Evolutionary conservation across 768 basidiomycete genomes (phyloP).

Genomic region (Paxillus involutus): DNA sequence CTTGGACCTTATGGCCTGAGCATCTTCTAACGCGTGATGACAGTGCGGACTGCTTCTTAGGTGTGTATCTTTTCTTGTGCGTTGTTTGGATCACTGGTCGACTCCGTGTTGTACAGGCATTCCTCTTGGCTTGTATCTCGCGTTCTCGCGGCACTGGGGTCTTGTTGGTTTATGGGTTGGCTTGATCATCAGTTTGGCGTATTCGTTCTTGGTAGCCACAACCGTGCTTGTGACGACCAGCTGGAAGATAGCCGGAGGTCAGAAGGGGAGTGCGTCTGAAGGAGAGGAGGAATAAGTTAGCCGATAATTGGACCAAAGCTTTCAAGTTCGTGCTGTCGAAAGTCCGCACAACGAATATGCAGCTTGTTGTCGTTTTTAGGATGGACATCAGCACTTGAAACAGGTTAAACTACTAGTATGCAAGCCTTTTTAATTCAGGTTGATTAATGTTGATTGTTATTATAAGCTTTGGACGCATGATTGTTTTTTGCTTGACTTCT

Average conservation of each 20-base stretch:
- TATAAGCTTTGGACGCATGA: not conserved
- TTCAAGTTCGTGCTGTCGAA: not conserved
- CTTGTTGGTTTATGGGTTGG: constrained; percentile 26
- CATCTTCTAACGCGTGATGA: not conserved
- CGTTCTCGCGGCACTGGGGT: constrained; percentile 19
- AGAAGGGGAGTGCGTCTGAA: not conserved
- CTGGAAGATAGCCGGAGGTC: constrained; percentile 11
- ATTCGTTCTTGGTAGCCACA: constrained; percentile 16
- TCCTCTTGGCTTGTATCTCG: constrained; percentile 25
- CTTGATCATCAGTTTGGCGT: constrained; percentile 21
- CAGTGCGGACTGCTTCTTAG: constrained; percentile 21
- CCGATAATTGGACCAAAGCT: not conserved
- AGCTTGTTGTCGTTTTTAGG: not conserved
- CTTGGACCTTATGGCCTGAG: not conserved
- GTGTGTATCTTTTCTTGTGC: constrained; percentile 26
- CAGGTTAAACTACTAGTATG: not conserved
- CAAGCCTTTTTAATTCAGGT: not conserved
- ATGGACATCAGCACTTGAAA: not conserved
- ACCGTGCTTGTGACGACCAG: constrained; percentile 17
- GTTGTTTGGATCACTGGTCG: not conserved
- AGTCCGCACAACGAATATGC: not conserved
- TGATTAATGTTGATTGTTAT: not conserved
- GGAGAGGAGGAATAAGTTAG: not conserved
- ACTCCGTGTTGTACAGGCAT: constrained; percentile 27
- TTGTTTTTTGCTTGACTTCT: constrained; percentile 11